These are phyloP conservation scores for Helenozyma rhizophorensis DNA, from an alignment of 805 yeast species.

Conservation along the genomic window DNA sequence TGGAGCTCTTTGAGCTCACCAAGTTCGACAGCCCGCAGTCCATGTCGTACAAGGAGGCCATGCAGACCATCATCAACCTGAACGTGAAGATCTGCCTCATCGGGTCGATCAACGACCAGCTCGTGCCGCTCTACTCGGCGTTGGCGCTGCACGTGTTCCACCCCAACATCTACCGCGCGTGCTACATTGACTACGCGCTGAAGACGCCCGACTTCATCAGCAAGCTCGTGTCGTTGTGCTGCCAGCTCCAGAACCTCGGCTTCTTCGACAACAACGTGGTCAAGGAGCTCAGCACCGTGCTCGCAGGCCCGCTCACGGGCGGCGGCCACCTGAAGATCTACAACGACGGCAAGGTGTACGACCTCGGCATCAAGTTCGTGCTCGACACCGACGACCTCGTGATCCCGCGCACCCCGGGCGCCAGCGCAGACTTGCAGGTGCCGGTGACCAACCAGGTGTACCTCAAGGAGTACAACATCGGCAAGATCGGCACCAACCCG, in stretches of 20 bases:
- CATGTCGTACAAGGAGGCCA: slow-evolving; percentile 60
- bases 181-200: slow-evolving; percentile 80
- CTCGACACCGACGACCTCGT: slow-evolving; percentile 66
- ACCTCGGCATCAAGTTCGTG: slow-evolving; percentile 68
- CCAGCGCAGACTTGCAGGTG: slow-evolving; percentile 7
- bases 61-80: slow-evolving; percentile 58
- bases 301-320: slow-evolving; percentile 88
- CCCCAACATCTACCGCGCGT: slow-evolving; percentile 86
- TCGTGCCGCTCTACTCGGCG: slow-evolving; percentile 90
- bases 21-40: slow-evolving; percentile 70
- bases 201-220: slow-evolving; percentile 76
- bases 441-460: slow-evolving; percentile 35
- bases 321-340: slow-evolving; percentile 92
- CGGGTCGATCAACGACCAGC: slow-evolving; percentile 89
- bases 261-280: slow-evolving; percentile 80
- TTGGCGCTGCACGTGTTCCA: slow-evolving; percentile 77
- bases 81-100: slow-evolving; percentile 78
- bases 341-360: slow-evolving; percentile 80
- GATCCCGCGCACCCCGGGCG: slow-evolving; percentile 23
- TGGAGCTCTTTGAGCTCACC: slow-evolving; percentile 86
- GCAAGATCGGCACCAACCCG: slow-evolving; percentile 72
- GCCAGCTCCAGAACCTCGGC: slow-evolving; percentile 72
- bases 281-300: slow-evolving; percentile 61
- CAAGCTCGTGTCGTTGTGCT: slow-evolving; percentile 66
- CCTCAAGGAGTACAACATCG: slow-evolving; percentile 51